phyloP scores from a whole-genome alignment of 192 early-diverging fungal species.

The Entomortierella beljakovae region DNA sequence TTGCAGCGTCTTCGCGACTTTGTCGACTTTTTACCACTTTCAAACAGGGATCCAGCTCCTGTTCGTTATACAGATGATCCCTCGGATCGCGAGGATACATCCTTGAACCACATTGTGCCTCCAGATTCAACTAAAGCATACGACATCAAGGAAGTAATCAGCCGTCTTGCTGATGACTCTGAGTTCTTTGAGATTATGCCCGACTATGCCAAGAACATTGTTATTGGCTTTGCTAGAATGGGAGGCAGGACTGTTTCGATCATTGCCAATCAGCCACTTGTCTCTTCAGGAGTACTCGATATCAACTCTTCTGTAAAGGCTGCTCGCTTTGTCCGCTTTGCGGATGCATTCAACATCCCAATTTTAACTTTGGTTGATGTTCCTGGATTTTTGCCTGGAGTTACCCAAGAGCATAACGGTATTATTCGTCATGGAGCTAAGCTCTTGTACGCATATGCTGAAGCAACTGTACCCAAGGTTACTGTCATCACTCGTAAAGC shows the following conservation, averaged over 20 bases:
- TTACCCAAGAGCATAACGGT: constrained; percentile 93
- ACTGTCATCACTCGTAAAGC: constrained; percentile 96
- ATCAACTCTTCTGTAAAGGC: constrained; percentile 97
- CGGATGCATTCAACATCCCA: constrained; percentile 97
- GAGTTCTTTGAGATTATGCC: constrained; percentile 94
- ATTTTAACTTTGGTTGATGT: constrained; percentile 96
- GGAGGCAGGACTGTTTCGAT: constrained; percentile 88
- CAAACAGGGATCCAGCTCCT: constrained; percentile 79
- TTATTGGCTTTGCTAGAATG: constrained; percentile 90
- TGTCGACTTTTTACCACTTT: constrained; percentile 88
- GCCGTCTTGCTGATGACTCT: constrained; percentile 84
- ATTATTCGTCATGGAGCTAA: constrained; percentile 98
- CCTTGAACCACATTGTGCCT: constrained; percentile 91
- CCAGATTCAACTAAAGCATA: constrained; percentile 92
- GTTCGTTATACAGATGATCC: constrained; percentile 74
- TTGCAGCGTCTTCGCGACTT: constrained; percentile 86
- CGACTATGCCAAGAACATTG: constrained; percentile 93
- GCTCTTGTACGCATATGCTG: constrained; percentile 94
- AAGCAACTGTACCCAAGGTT: constrained; percentile 96
- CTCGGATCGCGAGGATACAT: constrained; percentile 73
- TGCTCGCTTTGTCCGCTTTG: constrained; percentile 95
- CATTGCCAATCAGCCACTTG: constrained; percentile 95
- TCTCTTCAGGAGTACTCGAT: constrained; percentile 95
- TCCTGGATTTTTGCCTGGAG: constrained; percentile 96
- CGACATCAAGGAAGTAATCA: constrained; percentile 92